Base-by-base conservation (phyloP, 345 rosid genomes). In the Boechera stricta region DNA sequence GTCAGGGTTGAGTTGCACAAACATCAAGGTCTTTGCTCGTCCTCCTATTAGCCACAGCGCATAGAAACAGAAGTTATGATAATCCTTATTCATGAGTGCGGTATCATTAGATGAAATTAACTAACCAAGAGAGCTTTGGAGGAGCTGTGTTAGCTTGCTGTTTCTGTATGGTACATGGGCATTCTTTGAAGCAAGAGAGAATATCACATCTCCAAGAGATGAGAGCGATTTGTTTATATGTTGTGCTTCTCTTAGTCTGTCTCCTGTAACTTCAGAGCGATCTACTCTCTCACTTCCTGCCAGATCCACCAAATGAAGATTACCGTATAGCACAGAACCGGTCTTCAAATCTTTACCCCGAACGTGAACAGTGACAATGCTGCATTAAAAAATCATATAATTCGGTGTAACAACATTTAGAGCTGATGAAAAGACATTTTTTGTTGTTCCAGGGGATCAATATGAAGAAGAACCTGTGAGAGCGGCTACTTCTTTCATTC, bases 211-310 rank as follows among this genome's bases (percentile, higher is more conserved):
- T 58, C 99, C 99, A 24, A 96, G 93, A 35, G 99, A 87, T 15
- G 99, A 90, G 5, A 96, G 81, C 0, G 98, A 95, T 80, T 87
- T 96, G 88, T 96, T 96, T 81, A 96, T 96, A 77, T 96, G 97
- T 77, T 96, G 99, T 62, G 98, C 98, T 84, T 95, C 99, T 78
- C 55, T 88, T 3, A 95, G 91, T 75, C 98, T 80, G 10, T 88
- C 96, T 65, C 98, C 99, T 16, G 83, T 93, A 53, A 81, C 99
- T 81, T 93, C 99, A 8, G 97, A 88, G 11, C 96, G 91, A 80
- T 96, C 99, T 7, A 96, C 89, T 72, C 99, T 86, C 79, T 96
- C 99, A 77, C 99, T 96, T 69, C 99, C 99, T 11, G 99, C 99
- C 48, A 96, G 86, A 86, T 96, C 99, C 59, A 96, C 92, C 80